Percentiles rank a stretch among this genome's conserved stretches.
Conservation (phyloP, 371 early-diverging fungal genomes). For the Thermomucor indicae-seudaticae region DNA sequence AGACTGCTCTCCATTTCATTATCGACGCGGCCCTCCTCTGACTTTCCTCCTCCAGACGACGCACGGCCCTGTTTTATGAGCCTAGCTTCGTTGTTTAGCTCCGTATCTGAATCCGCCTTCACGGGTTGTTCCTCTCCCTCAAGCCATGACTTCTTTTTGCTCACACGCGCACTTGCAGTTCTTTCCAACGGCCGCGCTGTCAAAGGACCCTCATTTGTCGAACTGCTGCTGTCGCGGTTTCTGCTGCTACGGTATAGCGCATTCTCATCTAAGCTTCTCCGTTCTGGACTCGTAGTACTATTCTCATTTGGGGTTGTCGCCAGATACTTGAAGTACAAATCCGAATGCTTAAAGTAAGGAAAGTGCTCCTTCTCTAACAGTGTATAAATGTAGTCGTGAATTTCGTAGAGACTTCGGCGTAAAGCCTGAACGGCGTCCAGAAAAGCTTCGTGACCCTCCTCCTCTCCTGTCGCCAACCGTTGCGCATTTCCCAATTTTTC, state of each 20-base stretch:
- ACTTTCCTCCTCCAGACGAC: no score
- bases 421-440: slow-evolving; percentile 22
- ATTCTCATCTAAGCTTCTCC: slow-evolving; percentile 35
- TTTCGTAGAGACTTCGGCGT: slow-evolving; percentile 20
- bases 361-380: slow-evolving; percentile 62
- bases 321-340: slow-evolving; percentile 65
- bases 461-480: no score
- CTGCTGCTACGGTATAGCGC: slow-evolving; percentile 9
- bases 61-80: not conserved
- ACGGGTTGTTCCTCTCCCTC: not conserved
- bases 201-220: not conserved
- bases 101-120: slow-evolving; percentile 23
- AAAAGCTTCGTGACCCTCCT: no score
- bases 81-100: slow-evolving; percentile 3
- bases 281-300: slow-evolving; percentile 14
- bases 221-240: not conserved
- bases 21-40: no score
- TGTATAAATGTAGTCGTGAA: slow-evolving; percentile 57
- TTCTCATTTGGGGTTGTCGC: slow-evolving; percentile 37
- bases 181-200: slow-evolving; percentile 9
- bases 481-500: slow-evolving; percentile 17
- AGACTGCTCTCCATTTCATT: not conserved
- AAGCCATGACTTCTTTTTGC: slow-evolving; percentile 12
- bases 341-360: slow-evolving; percentile 60
- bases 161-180: slow-evolving; percentile 10